phyloP scores from a whole-genome alignment of 164 flowering plant genomes.

The Annona squamosa region DNA sequence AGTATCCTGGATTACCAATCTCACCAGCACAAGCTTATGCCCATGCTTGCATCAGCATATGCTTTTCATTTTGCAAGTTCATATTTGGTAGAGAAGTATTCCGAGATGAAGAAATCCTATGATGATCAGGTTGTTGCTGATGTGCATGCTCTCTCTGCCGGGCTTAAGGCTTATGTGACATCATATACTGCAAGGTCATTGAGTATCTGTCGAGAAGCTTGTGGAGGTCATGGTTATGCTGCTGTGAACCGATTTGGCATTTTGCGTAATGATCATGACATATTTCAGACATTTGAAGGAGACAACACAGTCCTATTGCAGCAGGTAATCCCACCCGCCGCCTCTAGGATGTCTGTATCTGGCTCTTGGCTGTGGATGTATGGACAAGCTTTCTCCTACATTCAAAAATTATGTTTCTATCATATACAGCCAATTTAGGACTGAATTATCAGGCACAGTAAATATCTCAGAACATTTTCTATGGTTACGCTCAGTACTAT shows the following conservation, averaged over 20 bases:
- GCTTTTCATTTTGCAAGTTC: conserved; percentile 80
- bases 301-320: conserved; percentile 97
- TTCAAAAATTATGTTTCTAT: neutral
- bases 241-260: conserved; percentile 89
- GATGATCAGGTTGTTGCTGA: conserved; percentile 75
- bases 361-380: neutral
- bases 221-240: conserved; percentile 98
- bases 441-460: neutral
- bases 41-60: conserved; percentile 92
- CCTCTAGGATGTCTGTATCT: neutral
- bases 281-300: conserved; percentile 98
- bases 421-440: neutral
- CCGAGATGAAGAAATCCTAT: conserved; percentile 81
- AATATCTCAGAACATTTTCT: neutral
- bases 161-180: conserved; percentile 88
- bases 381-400: neutral
- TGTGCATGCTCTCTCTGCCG: conserved; percentile 89
- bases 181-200: conserved; percentile 78
- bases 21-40: conserved; percentile 98
- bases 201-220: conserved; percentile 83
- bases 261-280: conserved; percentile 92
- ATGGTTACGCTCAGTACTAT: neutral
- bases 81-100: conserved; percentile 70
- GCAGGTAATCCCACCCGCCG: conserved; percentile 42
- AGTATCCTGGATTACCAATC: conserved; percentile 93